phyloP scores from a whole-genome alignment of 495 filamentous ascomycete species.

The Delitschia confertaspora region DNA sequence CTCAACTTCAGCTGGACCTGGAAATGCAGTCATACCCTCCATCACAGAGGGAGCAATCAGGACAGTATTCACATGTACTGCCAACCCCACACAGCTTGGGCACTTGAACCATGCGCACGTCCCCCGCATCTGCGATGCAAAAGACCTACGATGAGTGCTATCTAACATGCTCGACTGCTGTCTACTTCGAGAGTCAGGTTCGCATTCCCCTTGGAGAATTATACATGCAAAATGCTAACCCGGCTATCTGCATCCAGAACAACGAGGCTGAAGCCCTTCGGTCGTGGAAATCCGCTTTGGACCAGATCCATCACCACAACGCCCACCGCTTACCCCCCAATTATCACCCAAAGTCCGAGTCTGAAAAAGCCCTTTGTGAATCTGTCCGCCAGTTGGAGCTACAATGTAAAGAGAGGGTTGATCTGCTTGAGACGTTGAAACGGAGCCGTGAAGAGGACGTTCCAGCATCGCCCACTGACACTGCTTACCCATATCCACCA shows the following conservation, averaged over 20 bases:
- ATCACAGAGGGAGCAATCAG: too few species aligned
- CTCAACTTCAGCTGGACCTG: not conserved
- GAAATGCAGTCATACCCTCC: too few species aligned
- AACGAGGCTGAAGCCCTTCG: constrained; percentile 87
- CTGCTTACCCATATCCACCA: too few species aligned
- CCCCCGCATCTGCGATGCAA: constrained; percentile 70
- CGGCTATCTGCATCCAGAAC: constrained; percentile 46
- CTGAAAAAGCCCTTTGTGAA: constrained; percentile 72
- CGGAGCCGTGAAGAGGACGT: constrained; percentile 60
- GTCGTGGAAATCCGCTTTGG: constrained; percentile 84
- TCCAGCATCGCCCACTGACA: too few species aligned
- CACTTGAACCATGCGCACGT: constrained; percentile 87
- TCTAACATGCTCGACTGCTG: constrained; percentile 84
- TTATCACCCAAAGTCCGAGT: constrained; percentile 69
- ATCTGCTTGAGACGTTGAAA: constrained; percentile 73
- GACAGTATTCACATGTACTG: too few species aligned
- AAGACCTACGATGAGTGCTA: constrained; percentile 98
- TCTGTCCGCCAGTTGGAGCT: constrained; percentile 74
- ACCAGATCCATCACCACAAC: constrained; percentile 84
- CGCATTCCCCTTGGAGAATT: constrained; percentile 9
- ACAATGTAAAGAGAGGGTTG: constrained; percentile 90
- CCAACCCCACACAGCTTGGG: too few species aligned
- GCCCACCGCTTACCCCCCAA: constrained; percentile 60
- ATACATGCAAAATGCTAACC: constrained; percentile 2
- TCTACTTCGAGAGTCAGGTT: constrained; percentile 91